A percentile compares a stretch with the other conserved stretches of the same genome.
phyloP scores from a whole-genome alignment of 345 rosid species.

The Syzygium aqueum region DNA sequence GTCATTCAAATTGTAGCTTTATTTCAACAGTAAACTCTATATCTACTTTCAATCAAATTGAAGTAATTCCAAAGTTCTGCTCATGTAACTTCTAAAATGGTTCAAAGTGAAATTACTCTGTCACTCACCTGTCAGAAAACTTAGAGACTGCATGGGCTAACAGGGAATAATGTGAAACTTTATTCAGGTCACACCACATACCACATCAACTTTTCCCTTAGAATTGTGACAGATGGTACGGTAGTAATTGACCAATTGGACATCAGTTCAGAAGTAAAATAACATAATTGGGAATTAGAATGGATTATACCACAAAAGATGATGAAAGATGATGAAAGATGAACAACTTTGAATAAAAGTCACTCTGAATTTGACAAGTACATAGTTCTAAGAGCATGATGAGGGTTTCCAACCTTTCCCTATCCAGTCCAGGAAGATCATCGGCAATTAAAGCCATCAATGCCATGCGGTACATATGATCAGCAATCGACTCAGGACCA shows the following conservation, averaged over 20 bases:
- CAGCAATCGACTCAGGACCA: slow-evolving; percentile 84
- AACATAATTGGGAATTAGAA: not conserved
- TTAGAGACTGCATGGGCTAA: not conserved
- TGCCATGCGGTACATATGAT: slow-evolving; percentile 96
- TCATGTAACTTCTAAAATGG: not conserved
- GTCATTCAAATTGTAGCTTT: not conserved
- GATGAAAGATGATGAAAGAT: not conserved
- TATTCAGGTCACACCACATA: not conserved
- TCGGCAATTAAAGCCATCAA: slow-evolving; percentile 76
- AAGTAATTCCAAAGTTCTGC: no score
- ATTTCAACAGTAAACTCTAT: not conserved
- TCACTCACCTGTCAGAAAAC: not conserved
- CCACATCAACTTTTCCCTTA: not conserved
- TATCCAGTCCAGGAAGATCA: slow-evolving; percentile 65
- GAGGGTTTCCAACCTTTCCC: slow-evolving; percentile 47
- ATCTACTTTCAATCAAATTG: not conserved
- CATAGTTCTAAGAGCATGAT: not conserved
- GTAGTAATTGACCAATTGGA: not conserved
- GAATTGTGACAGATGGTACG: not conserved
- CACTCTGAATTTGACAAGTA: not conserved
- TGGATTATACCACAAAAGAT: not conserved
- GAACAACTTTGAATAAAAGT: not conserved
- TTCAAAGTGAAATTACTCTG: not conserved
- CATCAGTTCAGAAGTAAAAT: not conserved
- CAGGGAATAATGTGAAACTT: not conserved